A percentile compares a stretch with the other conserved stretches of the same genome.
These are phyloP conservation scores for Lanmaoa rubissima DNA, from an alignment of 768 basidiomycete species.

Conservation along the genomic window DNA sequence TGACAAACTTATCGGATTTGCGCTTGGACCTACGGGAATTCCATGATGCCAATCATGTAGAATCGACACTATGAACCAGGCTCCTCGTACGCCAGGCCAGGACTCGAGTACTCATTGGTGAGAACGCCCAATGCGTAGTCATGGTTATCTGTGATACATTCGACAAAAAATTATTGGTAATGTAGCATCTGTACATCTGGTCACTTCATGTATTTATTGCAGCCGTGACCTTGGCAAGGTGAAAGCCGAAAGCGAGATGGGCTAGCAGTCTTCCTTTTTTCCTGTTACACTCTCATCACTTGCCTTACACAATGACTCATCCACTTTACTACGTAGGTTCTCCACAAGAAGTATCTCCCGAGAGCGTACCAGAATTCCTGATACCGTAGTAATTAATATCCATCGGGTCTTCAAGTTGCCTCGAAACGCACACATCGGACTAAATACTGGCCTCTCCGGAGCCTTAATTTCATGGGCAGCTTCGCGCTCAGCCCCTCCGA, in stretches of 20 bases:
- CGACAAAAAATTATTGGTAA: not conserved
- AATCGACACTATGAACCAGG: not conserved
- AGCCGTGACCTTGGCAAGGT: not conserved
- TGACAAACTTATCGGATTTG: not conserved
- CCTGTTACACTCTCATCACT: not conserved
- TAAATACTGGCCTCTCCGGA: not conserved
- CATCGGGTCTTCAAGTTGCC: conserved; percentile 14
- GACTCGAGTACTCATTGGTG: not conserved
- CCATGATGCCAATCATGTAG: not conserved
- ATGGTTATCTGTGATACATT: conserved; percentile 20
- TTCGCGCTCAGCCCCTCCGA: not conserved
- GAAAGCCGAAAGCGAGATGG: not conserved
- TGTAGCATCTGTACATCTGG: not conserved
- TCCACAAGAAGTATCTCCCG: not conserved
- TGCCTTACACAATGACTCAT: no score
- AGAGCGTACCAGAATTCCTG: not conserved
- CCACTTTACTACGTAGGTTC: not conserved
- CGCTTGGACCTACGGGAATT: no score
- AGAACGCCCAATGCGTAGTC: conserved; percentile 9
- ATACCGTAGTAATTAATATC: conserved; percentile 5
- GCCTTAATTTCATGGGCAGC: conserved; percentile 3
- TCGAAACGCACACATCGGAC: conserved; percentile 12
- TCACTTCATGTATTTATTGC: conserved; percentile 2
- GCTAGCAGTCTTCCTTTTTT: no score
- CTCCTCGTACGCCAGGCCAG: not conserved